A percentile compares a stretch with the other conserved stretches of the same genome.
phyloP scores from a whole-genome alignment of 805 yeast species.

The Pichia cephalocereana region DNA sequence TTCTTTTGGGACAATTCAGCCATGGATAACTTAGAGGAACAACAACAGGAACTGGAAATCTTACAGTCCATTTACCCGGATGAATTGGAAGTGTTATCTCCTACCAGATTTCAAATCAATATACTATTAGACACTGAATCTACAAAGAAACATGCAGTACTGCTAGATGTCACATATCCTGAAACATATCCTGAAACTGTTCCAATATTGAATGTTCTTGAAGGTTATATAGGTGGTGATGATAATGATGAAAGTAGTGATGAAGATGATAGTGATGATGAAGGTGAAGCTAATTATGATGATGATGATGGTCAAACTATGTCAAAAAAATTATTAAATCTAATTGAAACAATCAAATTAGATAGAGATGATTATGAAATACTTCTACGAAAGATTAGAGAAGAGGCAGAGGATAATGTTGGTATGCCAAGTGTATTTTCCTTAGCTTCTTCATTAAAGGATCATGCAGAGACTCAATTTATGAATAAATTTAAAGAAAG shows the following conservation, averaged over 20 bases:
- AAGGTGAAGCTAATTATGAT: conserved; percentile 32
- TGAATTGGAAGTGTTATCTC: conserved; percentile 45
- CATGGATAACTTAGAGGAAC: conserved; percentile 55
- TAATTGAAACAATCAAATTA: conserved; percentile 53
- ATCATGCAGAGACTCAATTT: conserved; percentile 64
- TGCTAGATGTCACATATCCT: conserved; percentile 62
- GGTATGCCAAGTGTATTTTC: conserved; percentile 94
- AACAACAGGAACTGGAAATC: conserved; percentile 81
- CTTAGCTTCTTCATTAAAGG: conserved; percentile 67
- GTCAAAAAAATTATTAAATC: conserved; percentile 34
- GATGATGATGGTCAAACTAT: conserved; percentile 14
- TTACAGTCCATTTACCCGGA: conserved; percentile 90
- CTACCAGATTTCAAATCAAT: conserved; percentile 45
- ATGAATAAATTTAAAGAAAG: conserved; percentile 42
- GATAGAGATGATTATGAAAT: conserved; percentile 36
- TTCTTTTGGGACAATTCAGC: too few relatives aligned
- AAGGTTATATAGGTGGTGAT: conserved; percentile 17
- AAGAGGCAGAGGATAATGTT: conserved; percentile 64
- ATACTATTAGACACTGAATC: conserved; percentile 62
- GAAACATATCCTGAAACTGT: conserved; percentile 72
- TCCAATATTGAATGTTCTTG: conserved; percentile 40
- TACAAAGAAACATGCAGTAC: conserved; percentile 45
- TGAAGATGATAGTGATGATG: conserved; percentile 41
- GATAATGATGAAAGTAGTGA: conserved; percentile 29
- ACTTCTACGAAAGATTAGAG: conserved; percentile 33